Percentiles rank a stretch among this genome's conserved stretches.
Conservation (phyloP, 805 yeast genomes). For the Lachancea kluyveri region DNA sequence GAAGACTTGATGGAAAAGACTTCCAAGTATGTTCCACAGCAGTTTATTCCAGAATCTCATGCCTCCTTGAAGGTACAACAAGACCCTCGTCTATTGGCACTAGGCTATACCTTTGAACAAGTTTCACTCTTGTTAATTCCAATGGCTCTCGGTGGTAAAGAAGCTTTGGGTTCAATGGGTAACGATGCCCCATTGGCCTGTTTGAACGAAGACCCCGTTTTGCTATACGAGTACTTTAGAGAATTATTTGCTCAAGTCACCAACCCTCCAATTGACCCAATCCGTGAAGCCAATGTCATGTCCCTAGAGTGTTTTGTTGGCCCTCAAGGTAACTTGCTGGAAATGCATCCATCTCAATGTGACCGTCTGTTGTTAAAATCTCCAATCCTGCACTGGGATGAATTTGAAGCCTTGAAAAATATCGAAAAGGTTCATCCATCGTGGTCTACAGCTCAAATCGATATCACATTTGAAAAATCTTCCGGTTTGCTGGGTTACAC, state of each 20-base stretch:
- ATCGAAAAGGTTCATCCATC: conserved; percentile 72
- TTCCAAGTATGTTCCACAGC: conserved; percentile 28
- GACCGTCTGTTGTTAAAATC: conserved; percentile 76
- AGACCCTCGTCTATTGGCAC: conserved; percentile 79
- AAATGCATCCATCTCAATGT: conserved; percentile 89
- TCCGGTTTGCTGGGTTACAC: conserved; percentile 87
- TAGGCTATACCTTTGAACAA: conserved; percentile 95
- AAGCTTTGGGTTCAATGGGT: conserved; percentile 98
- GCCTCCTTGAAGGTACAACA: conserved; percentile 46
- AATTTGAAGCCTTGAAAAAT: conserved; percentile 67
- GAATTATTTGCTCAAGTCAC: conserved; percentile 98
- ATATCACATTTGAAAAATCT: conserved; percentile 77
- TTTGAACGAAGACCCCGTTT: conserved; percentile 83
- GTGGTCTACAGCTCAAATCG: conserved; percentile 80
- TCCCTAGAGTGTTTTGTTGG: conserved; percentile 95
- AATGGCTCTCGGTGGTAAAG: conserved; percentile 89
- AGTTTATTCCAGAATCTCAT: conserved; percentile 22
- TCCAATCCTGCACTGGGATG: conserved; percentile 71
- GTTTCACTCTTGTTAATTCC: conserved; percentile 77
- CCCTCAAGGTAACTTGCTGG: conserved; percentile 85
- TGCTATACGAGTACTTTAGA: conserved; percentile 89
- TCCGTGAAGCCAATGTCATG: conserved; percentile 95
- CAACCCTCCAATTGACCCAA: conserved; percentile 98
- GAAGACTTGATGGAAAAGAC: conserved; percentile 63
- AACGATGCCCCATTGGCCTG: conserved; percentile 95